A percentile compares a stretch with the other conserved stretches of the same genome.
Conservation (phyloP, 192 early-diverging fungal genomes). For the Obelidium mucronatum region DNA sequence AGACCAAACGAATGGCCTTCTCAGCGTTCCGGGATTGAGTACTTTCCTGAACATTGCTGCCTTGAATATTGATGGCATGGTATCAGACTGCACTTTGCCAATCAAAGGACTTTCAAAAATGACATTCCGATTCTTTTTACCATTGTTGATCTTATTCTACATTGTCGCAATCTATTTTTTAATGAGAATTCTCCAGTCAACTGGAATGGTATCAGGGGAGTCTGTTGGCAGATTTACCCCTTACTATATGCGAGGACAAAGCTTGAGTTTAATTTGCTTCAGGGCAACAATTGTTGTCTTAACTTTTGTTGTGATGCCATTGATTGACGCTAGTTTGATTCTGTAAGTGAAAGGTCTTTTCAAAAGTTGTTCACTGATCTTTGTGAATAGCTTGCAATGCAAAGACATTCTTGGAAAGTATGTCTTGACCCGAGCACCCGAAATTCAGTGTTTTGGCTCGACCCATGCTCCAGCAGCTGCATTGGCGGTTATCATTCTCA, state of each 20-base stretch:
- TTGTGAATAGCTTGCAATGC: slow-evolving; percentile 17
- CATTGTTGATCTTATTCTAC: slow-evolving; percentile 15
- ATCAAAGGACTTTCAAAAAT: slow-evolving; percentile 27
- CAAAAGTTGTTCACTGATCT: not conserved
- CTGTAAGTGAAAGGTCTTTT: slow-evolving; percentile 13
- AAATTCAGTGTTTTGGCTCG: slow-evolving; percentile 8
- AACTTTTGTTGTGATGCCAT: slow-evolving; percentile 35
- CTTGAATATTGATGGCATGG: slow-evolving; percentile 38
- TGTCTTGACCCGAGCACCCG: not conserved
- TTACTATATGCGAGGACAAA: slow-evolving; percentile 33
- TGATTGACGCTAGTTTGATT: slow-evolving; percentile 24
- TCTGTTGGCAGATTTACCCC: slow-evolving; percentile 7
- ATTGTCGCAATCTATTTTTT: slow-evolving; percentile 21
- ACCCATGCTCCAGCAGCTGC: slow-evolving; percentile 10
- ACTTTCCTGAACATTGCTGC: slow-evolving; percentile 24
- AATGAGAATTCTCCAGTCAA: slow-evolving; percentile 11
- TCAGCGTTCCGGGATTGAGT: slow-evolving; percentile 5
- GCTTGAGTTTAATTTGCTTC: slow-evolving; percentile 29
- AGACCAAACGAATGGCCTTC: not conserved
- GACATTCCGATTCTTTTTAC: slow-evolving; percentile 34
- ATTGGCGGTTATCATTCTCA: slow-evolving; percentile 26
- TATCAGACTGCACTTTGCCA: slow-evolving; percentile 27
- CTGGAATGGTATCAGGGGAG: not conserved
- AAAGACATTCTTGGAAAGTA: slow-evolving; percentile 12
- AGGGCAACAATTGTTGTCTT: slow-evolving; percentile 15